Evolutionary conservation across 805 yeast species (phyloP).

Genomic region (Myxozyma neotropica): DNA sequence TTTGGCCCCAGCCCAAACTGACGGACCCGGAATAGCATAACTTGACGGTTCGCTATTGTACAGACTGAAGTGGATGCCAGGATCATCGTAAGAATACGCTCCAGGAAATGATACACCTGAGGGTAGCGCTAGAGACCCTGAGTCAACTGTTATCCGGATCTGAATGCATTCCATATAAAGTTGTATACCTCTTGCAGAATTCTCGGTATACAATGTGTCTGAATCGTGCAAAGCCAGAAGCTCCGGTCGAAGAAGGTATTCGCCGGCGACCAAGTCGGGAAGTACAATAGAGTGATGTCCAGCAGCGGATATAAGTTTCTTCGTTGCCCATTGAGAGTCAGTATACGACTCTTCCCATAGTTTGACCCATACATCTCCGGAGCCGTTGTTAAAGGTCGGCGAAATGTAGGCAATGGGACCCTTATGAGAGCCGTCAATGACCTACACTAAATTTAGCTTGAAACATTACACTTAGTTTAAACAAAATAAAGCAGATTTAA

Average conservation of each 20-base stretch:
- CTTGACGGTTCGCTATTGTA: slow-evolving; percentile 14
- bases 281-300: slow-evolving; percentile 23
- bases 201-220: slow-evolving; percentile 6
- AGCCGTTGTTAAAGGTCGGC: slow-evolving; percentile 8
- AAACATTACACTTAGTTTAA: background rate
- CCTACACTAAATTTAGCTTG: background rate
- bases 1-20: slow-evolving; percentile 18
- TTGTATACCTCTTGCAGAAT: slow-evolving; percentile 22
- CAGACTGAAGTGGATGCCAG: slow-evolving; percentile 23
- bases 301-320: slow-evolving; percentile 16
- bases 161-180: slow-evolving; percentile 26
- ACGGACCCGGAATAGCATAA: slow-evolving; percentile 30
- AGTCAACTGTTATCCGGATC: slow-evolving; percentile 13
- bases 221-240: slow-evolving; percentile 25
- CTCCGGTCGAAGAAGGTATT: slow-evolving; percentile 28
- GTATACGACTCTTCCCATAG: slow-evolving; percentile 25
- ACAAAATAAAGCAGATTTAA: background rate
- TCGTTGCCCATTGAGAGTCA: slow-evolving; percentile 17
- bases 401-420: slow-evolving; percentile 30
- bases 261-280: slow-evolving; percentile 25
- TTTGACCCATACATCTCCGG: slow-evolving; percentile 23
- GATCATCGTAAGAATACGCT: slow-evolving; percentile 26
- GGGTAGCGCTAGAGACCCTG: slow-evolving; percentile 16
- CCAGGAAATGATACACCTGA: slow-evolving; percentile 29
- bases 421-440: slow-evolving; percentile 19